Evolutionary conservation across 768 basidiomycete species (phyloP), one percentile per base, ranked within the genome.

Genomic region (Tulasnella sp.): DNA sequence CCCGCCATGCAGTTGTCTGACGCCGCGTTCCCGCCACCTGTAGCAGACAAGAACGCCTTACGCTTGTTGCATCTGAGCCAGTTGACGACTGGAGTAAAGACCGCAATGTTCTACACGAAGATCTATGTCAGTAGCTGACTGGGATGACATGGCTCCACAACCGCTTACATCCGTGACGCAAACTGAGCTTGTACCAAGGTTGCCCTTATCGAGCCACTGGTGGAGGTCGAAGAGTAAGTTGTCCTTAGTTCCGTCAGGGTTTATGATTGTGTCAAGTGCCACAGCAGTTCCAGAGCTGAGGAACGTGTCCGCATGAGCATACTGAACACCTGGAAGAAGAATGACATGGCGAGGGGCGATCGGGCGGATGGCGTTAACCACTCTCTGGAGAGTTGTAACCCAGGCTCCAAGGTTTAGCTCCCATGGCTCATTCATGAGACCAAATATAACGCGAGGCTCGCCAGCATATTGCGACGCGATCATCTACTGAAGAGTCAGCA

Each of bases 381-480:
- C 84, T 51, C 82, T 84, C 74, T 87, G 86, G 29, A 83, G 81
- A 75, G 83, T 81, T 78, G 81, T 81, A 11, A 82, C 85, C 85
- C 84, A 85, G n/a, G 82, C 81, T 71, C 69, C 80, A 73, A 86
- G 80, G 79, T 23, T 44, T 83, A 88, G 79, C 77, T 88, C 86
- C 79, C 87, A 87, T 6, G 87, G 87, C 82, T 88, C 87, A 81
- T 87, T 87, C 86, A 87, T 87, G 79, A 86, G 79, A 29, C 82
- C 84, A 57, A 83, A 83, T 57, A 76, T 76, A 3, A 76, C 57
- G 26, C 57, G 48, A 20, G 75, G 57, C 32, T 76, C 46, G 35
- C 40, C 29, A 5, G 55, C 67, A 37, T 76, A 76, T 5, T 61
- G 15, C 3, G 67, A 15, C 5, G 75, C 75, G 23, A 76, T 35